Evolutionary conservation across 2,329 filamentous ascomycete species (phyloP).

Genomic region (Trichoderma citrinoviride): DNA sequence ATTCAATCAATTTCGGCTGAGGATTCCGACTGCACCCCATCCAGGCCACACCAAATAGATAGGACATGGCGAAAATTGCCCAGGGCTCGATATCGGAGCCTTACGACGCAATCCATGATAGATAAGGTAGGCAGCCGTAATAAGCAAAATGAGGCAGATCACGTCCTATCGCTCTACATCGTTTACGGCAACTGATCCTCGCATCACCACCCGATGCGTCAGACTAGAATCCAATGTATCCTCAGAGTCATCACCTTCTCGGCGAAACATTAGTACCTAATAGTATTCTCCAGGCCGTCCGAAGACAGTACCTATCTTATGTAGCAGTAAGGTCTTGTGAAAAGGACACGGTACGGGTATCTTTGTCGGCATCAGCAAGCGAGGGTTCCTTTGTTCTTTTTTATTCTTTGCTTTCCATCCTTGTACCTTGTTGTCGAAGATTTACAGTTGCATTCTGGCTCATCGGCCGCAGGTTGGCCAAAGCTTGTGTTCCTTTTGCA

Average conservation of each 20-base stretch:
- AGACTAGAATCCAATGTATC: background rate
- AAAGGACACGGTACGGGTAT: background rate
- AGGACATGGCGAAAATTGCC: background rate
- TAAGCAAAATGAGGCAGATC: background rate
- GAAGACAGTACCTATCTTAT: background rate
- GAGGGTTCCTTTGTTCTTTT: background rate
- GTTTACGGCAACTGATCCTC: background rate
- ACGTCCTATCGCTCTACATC: background rate
- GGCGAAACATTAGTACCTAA: no score
- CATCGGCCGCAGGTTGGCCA: background rate
- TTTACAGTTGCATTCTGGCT: constrained; percentile 9
- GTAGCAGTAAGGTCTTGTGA: background rate
- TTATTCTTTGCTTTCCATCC: background rate
- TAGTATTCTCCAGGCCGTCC: no score
- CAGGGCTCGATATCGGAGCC: constrained; percentile 10
- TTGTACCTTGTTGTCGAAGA: constrained; percentile 6
- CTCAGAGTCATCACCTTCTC: background rate
- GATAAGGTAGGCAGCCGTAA: background rate
- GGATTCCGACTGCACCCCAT: constrained; percentile 13
- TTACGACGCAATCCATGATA: background rate
- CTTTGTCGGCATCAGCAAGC: constrained; percentile 12
- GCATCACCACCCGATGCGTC: background rate
- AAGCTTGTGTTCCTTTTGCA: background rate
- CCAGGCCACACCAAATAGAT: background rate
- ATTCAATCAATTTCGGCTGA: constrained; percentile 1